Evolutionary conservation across 768 basidiomycete genomes (phyloP), one percentile per base, ranked within the genome.

Genomic region (Russula emetica): DNA sequence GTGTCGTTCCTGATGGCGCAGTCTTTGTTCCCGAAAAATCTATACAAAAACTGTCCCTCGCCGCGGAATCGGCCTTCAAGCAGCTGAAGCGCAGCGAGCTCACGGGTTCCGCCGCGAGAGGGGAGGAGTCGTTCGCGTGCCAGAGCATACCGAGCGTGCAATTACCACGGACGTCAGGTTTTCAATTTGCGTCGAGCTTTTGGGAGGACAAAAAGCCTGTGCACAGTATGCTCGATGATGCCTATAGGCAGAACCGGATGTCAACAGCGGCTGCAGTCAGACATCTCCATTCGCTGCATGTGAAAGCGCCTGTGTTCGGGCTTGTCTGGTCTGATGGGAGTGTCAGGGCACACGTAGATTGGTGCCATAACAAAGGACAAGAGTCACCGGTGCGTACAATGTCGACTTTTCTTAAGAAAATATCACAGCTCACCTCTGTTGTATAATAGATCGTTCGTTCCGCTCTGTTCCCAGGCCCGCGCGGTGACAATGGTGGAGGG

Each of bases 171-270:
- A 74, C 71, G 54, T 74, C 78, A 2, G 75, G 77, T 11, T 83
- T 84, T 67, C 82, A 84, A 71, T 82, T 84, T 62, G 76, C 74
- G 16, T 82, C 83, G 67, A 78, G 79, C 60, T 72, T 84, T 55
- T 83, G 80, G 80, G 82, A 85, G 67, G 83, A 85, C 72, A 85
- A 85, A 75, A 85, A 84, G 60, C 80, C 81, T 0, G 73, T 77
- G 13, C 80, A 83, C 51, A 68, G 74, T 5, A 70, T 81, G 65
- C 75, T 82, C 2, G 82, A 80, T 51, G 78, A 80, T 61, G 83
- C 84, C 1, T 83, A 83, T 69, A 73, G 84, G 26, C 83, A 84
- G 70, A 85, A 85, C 68, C 74, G 84, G 30, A 83, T 85, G 74
- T 74, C 83, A 1, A 83, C 82, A 5, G 76, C 83, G 13, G 75